Evolutionary conservation across 306 rosid genomes (phyloP).

Genomic region (Sophora flavescens): DNA sequence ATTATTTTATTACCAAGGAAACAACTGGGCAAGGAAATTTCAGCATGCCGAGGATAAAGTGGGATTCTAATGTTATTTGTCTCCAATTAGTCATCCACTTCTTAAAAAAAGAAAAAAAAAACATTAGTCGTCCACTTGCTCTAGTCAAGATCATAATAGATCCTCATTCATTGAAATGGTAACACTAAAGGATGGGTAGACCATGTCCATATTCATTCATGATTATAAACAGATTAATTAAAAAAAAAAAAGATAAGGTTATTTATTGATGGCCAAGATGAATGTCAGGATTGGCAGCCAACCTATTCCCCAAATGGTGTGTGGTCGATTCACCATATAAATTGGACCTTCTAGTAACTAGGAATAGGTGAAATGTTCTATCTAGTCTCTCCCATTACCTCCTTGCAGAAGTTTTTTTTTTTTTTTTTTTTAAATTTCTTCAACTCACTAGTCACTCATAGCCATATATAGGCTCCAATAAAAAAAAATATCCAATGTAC

Average conservation of each 20-base stretch:
- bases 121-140: not conserved
- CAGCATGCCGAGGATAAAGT: not conserved
- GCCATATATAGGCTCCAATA: too few species aligned
- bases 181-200: not conserved
- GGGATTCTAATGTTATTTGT: slow-evolving; percentile 5
- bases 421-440: too few species aligned
- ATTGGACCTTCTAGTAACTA: not conserved
- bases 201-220: not conserved
- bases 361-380: not conserved
- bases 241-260: not conserved
- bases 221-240: not conserved
- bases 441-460: too few species aligned
- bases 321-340: not conserved
- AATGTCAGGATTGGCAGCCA: slow-evolving; percentile 9
- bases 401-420: not conserved
- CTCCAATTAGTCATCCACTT: too few species aligned
- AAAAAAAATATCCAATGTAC: too few species aligned
- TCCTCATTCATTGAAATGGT: not conserved
- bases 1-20: not conserved
- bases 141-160: not conserved
- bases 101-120: too few species aligned
- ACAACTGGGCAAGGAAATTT: not conserved
- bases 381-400: not conserved
- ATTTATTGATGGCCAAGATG: not conserved
- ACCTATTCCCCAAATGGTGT: not conserved